Evolutionary conservation across 495 filamentous ascomycete genomes (phyloP).

Genomic region (Lophium mytilinum): DNA sequence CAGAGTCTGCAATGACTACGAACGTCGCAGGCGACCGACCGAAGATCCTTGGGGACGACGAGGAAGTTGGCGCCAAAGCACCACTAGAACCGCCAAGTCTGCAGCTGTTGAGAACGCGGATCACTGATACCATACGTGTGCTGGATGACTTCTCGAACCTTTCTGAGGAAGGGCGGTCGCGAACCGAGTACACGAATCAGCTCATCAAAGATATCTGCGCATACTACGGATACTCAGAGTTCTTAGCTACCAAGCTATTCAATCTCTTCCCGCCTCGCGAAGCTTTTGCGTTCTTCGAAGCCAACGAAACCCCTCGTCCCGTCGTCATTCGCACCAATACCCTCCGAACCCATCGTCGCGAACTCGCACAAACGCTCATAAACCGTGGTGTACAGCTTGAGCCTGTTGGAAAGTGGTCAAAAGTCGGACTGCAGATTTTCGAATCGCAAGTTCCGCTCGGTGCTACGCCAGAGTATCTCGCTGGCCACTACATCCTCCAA

Average conservation of each 20-base stretch:
- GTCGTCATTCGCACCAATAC: conserved; percentile 92
- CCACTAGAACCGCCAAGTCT: conserved; percentile 72
- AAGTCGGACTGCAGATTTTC: conserved; percentile 93
- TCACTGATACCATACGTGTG: conserved; percentile 88
- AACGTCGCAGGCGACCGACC: conserved; percentile 83
- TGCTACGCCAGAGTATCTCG: conserved; percentile 94
- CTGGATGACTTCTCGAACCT: conserved; percentile 79
- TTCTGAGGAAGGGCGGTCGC: conserved; percentile 65
- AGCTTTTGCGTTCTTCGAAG: conserved; percentile 97
- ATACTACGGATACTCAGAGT: conserved; percentile 84
- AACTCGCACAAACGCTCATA: conserved; percentile 89
- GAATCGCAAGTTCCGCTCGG: conserved; percentile 90
- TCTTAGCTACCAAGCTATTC: conserved; percentile 77
- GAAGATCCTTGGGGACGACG: conserved; percentile 54
- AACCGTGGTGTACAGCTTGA: conserved; percentile 95
- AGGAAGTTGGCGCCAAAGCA: conserved; percentile 43
- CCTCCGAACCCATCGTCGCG: conserved; percentile 80
- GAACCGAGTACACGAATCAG: conserved; percentile 78
- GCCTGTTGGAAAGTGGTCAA: conserved; percentile 97
- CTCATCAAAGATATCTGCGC: conserved; percentile 86
- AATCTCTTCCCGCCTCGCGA: conserved; percentile 88
- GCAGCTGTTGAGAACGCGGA: conserved; percentile 79
- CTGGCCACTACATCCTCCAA: conserved; percentile 95
- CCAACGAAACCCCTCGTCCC: conserved; percentile 86
- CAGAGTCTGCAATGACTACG: conserved; percentile 85